A percentile compares a stretch with the other conserved stretches of the same genome.
These are phyloP conservation scores for Tetrahymena malaccensis DNA, from an alignment of 73 alveolate species.

Conservation along the genomic window DNA sequence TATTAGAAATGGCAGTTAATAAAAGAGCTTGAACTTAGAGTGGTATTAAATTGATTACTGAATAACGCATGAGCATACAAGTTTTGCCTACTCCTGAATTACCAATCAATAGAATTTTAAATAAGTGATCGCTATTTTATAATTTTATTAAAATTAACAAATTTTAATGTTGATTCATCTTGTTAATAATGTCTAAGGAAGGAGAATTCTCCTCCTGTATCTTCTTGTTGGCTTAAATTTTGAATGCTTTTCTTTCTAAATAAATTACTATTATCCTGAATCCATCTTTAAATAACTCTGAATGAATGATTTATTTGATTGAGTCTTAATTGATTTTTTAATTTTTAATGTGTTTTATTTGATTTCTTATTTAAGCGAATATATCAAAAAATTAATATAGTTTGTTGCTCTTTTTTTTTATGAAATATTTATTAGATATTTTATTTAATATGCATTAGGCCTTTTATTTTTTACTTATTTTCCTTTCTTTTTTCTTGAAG, in stretches of 20 bases:
- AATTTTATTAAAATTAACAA: not conserved
- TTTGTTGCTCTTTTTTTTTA: not conserved
- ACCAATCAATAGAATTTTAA: constrained; percentile 63
- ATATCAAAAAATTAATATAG: not conserved
- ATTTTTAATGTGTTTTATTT: not conserved
- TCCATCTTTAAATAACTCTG: not conserved
- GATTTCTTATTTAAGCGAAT: not conserved
- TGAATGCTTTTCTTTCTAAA: not conserved
- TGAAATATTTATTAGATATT: not conserved
- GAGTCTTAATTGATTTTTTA: not conserved
- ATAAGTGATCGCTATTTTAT: constrained; percentile 48
- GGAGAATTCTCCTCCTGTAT: not conserved
- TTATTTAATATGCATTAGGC: not conserved
- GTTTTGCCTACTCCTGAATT: constrained; percentile 66
- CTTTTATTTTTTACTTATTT: not conserved
- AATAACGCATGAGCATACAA: constrained; percentile 51
- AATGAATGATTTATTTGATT: not conserved
- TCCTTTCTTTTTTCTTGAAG: not conserved
- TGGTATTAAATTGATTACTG: not conserved
- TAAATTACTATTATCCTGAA: not conserved
- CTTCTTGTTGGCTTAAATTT: not conserved
- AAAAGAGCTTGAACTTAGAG: not conserved
- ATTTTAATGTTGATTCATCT: not conserved
- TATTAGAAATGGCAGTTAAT: not conserved
- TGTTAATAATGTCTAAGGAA: not conserved